phyloP scores from a whole-genome alignment of 495 filamentous ascomycete species.

The Penicillium paxilli region DNA sequence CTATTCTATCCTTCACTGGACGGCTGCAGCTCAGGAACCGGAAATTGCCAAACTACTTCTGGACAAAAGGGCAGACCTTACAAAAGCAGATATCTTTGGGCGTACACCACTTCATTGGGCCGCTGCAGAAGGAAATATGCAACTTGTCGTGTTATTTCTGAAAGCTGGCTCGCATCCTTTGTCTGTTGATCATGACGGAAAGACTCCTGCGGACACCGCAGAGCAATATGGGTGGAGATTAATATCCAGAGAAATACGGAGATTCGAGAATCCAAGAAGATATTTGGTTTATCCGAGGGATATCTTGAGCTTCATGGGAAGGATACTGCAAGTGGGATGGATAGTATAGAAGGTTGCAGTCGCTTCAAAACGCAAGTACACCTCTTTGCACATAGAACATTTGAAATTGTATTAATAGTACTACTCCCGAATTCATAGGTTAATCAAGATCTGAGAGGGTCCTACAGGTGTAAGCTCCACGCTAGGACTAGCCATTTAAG shows the following conservation, averaged over 20 bases:
- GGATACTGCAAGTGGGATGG: background rate
- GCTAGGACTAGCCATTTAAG: too few relatives aligned
- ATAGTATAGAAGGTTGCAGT: background rate
- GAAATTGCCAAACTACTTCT: background rate
- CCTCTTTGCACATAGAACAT: too few relatives aligned
- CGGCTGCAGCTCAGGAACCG: background rate
- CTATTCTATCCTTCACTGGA: background rate
- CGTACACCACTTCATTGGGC: background rate
- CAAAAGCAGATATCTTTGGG: background rate
- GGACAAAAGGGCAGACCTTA: background rate
- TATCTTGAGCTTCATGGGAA: background rate
- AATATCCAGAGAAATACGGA: background rate
- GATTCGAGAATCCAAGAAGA: background rate
- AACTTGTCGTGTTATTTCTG: background rate
- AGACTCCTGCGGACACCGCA: background rate
- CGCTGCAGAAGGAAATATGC: background rate
- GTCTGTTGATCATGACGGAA: background rate
- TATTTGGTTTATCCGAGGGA: background rate
- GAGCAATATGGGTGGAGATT: background rate
- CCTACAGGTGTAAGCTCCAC: too few relatives aligned
- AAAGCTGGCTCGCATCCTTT: background rate
- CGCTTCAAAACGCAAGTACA: background rate
- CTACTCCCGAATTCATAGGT: background rate
- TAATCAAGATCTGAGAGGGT: too few relatives aligned
- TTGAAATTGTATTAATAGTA: background rate